Conservation (phyloP, 192 early-diverging fungal genomes). For the Umbelopsis vinacea region DNA sequence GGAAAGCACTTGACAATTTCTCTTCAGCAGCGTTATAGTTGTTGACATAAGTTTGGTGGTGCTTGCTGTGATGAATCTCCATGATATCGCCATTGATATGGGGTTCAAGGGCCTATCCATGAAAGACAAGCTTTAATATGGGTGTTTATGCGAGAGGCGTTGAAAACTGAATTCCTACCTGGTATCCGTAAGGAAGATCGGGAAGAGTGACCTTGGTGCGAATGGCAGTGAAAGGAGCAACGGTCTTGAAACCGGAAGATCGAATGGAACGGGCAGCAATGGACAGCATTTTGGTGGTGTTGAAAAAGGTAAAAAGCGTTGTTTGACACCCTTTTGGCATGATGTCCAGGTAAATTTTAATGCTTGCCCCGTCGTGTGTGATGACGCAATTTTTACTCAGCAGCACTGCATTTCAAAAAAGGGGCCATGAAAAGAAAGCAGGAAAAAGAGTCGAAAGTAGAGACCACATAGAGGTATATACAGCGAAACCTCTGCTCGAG, state of each 20-base stretch:
- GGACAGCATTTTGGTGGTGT: slow-evolving; percentile 39
- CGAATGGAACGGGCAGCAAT: slow-evolving; percentile 42
- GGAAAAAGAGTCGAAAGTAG: no score
- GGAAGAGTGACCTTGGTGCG: slow-evolving; percentile 82
- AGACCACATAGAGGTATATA: no score
- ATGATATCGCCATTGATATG: slow-evolving; percentile 94
- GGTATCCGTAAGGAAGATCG: slow-evolving; percentile 85
- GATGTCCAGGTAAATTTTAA: neutral
- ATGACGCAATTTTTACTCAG: slow-evolving; percentile 4
- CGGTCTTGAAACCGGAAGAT: slow-evolving; percentile 27
- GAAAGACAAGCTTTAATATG: neutral
- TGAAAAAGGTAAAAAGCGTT: neutral
- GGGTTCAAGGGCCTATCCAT: slow-evolving; percentile 86
- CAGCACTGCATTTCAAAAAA: neutral
- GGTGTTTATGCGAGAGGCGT: neutral
- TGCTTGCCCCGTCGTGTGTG: neutral
- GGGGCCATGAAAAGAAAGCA: no score
- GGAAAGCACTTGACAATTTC: slow-evolving; percentile 75
- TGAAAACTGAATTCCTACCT: slow-evolving; percentile 49
- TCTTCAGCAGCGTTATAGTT: slow-evolving; percentile 92
- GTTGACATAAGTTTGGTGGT: slow-evolving; percentile 92
- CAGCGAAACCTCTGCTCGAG: no score
- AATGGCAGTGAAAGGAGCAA: slow-evolving; percentile 34
- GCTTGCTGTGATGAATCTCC: slow-evolving; percentile 93
- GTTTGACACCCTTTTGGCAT: neutral